phyloP scores from a whole-genome alignment of 2,329 filamentous ascomycete species.

The Curvularia sp. region DNA sequence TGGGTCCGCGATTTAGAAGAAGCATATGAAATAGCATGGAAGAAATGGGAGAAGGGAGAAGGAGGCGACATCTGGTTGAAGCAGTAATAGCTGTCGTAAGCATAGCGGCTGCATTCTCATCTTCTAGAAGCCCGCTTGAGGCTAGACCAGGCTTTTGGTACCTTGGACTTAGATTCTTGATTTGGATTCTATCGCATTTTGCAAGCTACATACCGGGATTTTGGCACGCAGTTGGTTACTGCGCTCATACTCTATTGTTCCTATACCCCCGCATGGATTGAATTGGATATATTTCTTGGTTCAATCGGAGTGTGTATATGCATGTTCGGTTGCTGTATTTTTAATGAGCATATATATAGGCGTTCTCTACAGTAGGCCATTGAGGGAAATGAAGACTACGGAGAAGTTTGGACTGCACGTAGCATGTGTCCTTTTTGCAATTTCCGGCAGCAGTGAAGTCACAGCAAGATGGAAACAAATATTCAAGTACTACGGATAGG shows the following conservation, averaged over 20 bases:
- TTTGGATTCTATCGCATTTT: slow-evolving; percentile 11
- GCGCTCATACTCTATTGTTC: slow-evolving; percentile 10
- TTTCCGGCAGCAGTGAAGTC: neutral
- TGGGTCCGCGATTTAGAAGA: slow-evolving; percentile 91
- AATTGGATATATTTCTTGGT: slow-evolving; percentile 11
- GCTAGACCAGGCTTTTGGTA: neutral
- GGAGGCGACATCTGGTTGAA: slow-evolving; percentile 90
- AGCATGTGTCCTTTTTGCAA: neutral
- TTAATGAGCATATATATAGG: slow-evolving; percentile 2
- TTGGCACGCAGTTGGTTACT: slow-evolving; percentile 4
- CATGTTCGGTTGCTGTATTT: slow-evolving; percentile 3
- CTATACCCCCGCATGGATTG: slow-evolving; percentile 16
- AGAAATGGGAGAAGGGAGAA: slow-evolving; percentile 81
- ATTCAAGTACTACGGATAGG: too few relatives aligned
- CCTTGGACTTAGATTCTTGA: slow-evolving; percentile 10
- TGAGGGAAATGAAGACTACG: neutral
- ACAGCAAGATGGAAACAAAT: too few relatives aligned
- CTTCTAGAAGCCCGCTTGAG: slow-evolving; percentile 8
- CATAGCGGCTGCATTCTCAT: slow-evolving; percentile 8
- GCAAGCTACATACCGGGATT: slow-evolving; percentile 1
- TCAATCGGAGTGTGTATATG: slow-evolving; percentile 5
- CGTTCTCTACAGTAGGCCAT: neutral
- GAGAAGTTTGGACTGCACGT: neutral
- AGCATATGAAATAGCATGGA: slow-evolving; percentile 89
- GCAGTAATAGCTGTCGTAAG: slow-evolving; percentile 3